phyloP scores from a whole-genome alignment of 305 asterid genomes.

The Ajuga reptans region DNA sequence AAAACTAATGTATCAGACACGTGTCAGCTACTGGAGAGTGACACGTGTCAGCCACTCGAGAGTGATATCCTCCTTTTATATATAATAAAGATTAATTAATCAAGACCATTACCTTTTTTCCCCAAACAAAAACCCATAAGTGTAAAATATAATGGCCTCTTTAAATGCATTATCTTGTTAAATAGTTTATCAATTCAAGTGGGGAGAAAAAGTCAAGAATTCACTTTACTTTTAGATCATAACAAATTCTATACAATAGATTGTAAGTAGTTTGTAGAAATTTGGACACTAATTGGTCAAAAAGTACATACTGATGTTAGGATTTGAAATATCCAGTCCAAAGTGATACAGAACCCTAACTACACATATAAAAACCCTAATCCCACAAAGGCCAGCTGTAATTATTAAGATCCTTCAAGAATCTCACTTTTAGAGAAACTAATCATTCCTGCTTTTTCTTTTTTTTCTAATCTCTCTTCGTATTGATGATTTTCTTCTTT shows the following conservation, averaged over 20 bases:
- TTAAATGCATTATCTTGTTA: constrained; percentile 14
- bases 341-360: neutral
- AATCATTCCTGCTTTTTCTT: no score
- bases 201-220: constrained; percentile 33
- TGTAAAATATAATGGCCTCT: no score
- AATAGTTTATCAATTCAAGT: constrained; percentile 1
- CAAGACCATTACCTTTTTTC: neutral
- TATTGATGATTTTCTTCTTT: no score
- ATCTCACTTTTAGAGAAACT: constrained; percentile 14
- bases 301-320: constrained; percentile 29
- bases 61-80: no score
- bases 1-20: no score
- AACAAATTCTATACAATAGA: neutral
- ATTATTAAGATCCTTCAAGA: constrained; percentile 20
- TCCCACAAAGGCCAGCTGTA: constrained; percentile 7
- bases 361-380: neutral
- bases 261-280: constrained; percentile 19
- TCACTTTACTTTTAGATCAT: constrained; percentile 26
- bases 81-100: neutral
- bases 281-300: constrained; percentile 40
- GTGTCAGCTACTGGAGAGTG: no score
- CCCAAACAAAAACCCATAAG: no score
- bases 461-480: no score
- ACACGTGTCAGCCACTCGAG: no score
- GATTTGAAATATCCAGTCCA: constrained; percentile 24